Evolutionary conservation across 768 basidiomycete species (phyloP), one percentile per base, ranked within the genome.

Genomic region (Leccinum olivaceopallidum): DNA sequence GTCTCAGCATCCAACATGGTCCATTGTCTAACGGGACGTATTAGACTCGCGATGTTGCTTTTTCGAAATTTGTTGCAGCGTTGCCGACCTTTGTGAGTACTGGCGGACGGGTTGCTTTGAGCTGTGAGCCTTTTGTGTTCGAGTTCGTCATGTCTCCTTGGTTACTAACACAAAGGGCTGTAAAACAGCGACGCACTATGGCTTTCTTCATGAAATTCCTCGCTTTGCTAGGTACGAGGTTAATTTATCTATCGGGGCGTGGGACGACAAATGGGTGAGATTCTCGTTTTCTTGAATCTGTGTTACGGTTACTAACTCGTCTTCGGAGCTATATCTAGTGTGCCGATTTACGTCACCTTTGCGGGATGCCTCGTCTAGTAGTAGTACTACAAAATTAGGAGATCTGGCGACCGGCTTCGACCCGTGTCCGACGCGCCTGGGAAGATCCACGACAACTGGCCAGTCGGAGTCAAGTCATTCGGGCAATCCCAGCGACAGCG

Each of bases 261-360:
- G 65, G 65, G 65, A 65, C 28, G 55, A 65, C 4, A 65, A 65
- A 16, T 65, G 65, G 65, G 65, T 65, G 26, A 34, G 60, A 47
- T 22, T 20, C 30, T 18, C 8, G n/a, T 6, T 30, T 12, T 5
- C 8, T 20, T 4, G 8, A 1, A 16, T 28, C 26, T 14, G 12
- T 20, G 13, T 28, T 30, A 6, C 26, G 2, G 22, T 4, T 24
- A 44, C 28, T 58, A 12, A 65, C 34, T 14, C 13, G 48, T 14
- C 30, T 28, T 50, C 20, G 18, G 20, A 65, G 64, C 16, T 65
- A n/a, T 64, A 65, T 61, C 55, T 65, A 6, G 34, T 65, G 13
- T 65, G 63, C 28, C 56, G 57, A 42, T 65, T 65, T 34, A 61
- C 57, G 13, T 58, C 63, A 22, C 24, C 18, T n/a, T 49, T 30